These are phyloP conservation scores for Globisporangium lucens DNA, from an alignment of 352 stramenopile species.

Conservation along the genomic window DNA sequence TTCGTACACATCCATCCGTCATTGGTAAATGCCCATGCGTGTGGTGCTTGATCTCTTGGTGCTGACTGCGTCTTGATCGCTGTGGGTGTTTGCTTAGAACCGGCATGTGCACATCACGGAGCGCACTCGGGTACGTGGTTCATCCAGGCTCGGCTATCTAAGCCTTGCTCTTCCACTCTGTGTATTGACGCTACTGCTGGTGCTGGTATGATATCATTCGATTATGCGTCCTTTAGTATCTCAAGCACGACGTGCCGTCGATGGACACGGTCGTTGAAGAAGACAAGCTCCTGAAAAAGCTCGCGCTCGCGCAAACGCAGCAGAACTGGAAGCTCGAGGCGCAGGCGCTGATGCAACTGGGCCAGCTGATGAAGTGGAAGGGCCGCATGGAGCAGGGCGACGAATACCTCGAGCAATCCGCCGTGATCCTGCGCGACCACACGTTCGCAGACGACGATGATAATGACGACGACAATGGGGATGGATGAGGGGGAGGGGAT, in stretches of 20 bases:
- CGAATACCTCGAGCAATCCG: conserved; percentile 49
- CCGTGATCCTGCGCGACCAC: conserved; percentile 45
- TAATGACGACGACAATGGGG: conserved; percentile 16
- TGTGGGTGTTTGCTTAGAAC: conserved; percentile 24
- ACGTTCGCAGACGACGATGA: conserved; percentile 45
- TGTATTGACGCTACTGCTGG: background rate
- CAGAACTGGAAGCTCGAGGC: conserved; percentile 65
- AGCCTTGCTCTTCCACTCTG: background rate
- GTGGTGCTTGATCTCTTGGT: background rate
- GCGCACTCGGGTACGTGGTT: conserved; percentile 42
- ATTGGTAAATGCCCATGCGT: background rate
- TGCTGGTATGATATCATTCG: background rate
- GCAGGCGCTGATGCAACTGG: conserved; percentile 57
- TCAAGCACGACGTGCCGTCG: conserved; percentile 58
- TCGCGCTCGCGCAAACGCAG: conserved; percentile 35
- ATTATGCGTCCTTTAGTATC: conserved; percentile 32
- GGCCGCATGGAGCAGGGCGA: conserved; percentile 42
- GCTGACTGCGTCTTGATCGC: background rate
- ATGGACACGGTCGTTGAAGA: conserved; percentile 74
- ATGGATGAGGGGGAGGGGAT: background rate
- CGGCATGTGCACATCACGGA: conserved; percentile 80
- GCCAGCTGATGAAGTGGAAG: conserved; percentile 78
- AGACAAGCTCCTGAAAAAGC: conserved; percentile 62
- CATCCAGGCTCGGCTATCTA: background rate
- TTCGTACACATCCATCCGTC: background rate